Conservation (phyloP, 352 stramenopile species). For the Pythium rishiriense region DNA sequence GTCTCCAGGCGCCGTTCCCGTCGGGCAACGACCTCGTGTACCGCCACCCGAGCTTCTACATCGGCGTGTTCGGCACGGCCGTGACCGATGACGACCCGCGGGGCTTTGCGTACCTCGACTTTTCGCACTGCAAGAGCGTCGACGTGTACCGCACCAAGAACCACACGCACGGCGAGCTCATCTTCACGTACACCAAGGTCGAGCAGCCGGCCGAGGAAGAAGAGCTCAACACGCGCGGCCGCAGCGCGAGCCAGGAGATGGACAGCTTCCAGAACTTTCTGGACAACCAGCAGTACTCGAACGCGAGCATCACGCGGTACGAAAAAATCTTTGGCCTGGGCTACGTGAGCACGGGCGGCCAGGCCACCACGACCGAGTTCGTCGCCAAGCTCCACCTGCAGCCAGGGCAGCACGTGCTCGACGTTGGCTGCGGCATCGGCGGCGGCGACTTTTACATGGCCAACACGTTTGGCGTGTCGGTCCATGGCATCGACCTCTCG, state of each 20-base stretch:
- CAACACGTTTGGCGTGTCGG: conserved; percentile 70
- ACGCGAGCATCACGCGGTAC: conserved; percentile 38
- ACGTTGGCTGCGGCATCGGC: conserved; percentile 81
- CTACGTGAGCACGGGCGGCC: conserved; percentile 45
- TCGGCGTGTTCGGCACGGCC: conserved; percentile 33
- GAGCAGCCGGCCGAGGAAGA: conserved; percentile 32
- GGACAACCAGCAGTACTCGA: conserved; percentile 45
- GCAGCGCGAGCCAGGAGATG: conserved; percentile 31
- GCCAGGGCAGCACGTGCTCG: conserved; percentile 42
- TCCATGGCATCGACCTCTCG: conserved; percentile 40
- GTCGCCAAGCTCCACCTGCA: conserved; percentile 36
- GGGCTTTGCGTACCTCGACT: conserved; percentile 30
- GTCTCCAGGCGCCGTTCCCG: conserved; percentile 38
- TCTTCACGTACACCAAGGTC: conserved; percentile 38
- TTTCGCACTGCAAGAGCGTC: conserved; percentile 31
- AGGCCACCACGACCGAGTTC: conserved; percentile 45
- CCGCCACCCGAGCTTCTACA: conserved; percentile 45
- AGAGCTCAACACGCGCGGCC: conserved; percentile 29
- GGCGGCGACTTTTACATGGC: conserved; percentile 77
- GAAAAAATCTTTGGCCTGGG: conserved; percentile 48
- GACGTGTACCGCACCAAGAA: conserved; percentile 38
- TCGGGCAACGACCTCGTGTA: conserved; percentile 28
- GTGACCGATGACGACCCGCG: conserved; percentile 29
- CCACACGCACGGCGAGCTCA: conserved; percentile 42
- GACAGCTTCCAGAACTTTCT: conserved; percentile 49